phyloP scores from a whole-genome alignment of 2,329 filamentous ascomycete genomes.

The Scedosporium apiospermum region DNA sequence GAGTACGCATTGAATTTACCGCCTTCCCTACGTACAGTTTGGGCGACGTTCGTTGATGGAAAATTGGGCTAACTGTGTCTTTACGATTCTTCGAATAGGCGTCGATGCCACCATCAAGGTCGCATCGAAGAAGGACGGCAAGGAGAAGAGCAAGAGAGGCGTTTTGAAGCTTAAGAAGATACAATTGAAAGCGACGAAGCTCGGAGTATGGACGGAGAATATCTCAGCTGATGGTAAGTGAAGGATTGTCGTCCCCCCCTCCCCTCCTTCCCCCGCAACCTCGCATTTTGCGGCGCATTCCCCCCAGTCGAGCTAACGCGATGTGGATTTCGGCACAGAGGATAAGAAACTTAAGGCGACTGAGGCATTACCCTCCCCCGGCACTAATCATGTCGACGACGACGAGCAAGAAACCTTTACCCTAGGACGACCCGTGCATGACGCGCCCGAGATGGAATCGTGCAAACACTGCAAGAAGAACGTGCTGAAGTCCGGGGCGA shows the following conservation, averaged over 20 bases:
- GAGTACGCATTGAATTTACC: background rate
- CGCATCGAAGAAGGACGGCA: conserved; percentile 44
- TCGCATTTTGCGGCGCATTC: background rate
- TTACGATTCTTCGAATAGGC: conserved; percentile 21
- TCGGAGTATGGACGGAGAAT: conserved; percentile 60
- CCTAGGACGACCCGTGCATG: conserved; percentile 72
- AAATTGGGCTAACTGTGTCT: background rate
- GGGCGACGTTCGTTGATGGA: too few species aligned
- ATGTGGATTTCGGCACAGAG: conserved; percentile 19
- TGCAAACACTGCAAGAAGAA: conserved; percentile 96
- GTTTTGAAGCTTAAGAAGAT: conserved; percentile 55
- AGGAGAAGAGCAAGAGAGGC: conserved; percentile 38
- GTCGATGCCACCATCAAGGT: conserved; percentile 55
- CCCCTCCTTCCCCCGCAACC: background rate
- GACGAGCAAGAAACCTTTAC: conserved; percentile 69
- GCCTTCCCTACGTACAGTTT: background rate
- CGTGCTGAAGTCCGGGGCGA: conserved; percentile 64
- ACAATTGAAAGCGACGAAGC: conserved; percentile 52
- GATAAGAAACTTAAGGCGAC: conserved; percentile 29
- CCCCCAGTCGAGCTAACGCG: conserved; percentile 1
- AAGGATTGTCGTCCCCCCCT: background rate
- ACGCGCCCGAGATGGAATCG: conserved; percentile 66
- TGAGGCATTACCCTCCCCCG: conserved; percentile 40
- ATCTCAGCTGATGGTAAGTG: conserved; percentile 3
- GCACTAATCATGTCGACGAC: conserved; percentile 64